A percentile compares a stretch with the other conserved stretches of the same genome.
Conservation (phyloP, 148 eudicot species). For the Chenopodium suecicum region DNA sequence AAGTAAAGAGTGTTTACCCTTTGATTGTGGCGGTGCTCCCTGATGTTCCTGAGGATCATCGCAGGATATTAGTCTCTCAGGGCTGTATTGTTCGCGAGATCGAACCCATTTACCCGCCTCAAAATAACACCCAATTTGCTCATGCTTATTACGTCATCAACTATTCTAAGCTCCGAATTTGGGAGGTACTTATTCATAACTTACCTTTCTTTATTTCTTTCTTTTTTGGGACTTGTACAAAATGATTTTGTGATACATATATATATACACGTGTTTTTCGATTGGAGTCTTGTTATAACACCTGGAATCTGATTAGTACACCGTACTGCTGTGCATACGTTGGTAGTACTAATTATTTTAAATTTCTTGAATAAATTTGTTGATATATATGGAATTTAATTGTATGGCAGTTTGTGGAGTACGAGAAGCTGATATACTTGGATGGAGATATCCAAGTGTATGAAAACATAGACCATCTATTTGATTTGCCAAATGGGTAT, state of each 20-base stretch:
- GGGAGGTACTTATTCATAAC: conserved; percentile 41
- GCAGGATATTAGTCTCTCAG: conserved; percentile 33
- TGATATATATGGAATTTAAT: background rate
- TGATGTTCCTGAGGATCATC: conserved; percentile 62
- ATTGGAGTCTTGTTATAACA: background rate
- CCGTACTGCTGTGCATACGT: too few relatives aligned
- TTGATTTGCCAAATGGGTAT: conserved; percentile 42
- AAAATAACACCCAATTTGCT: conserved; percentile 36
- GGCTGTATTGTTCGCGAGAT: conserved; percentile 55
- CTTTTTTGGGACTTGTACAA: background rate
- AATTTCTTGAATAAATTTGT: too few relatives aligned
- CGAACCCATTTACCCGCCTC: conserved; percentile 52
- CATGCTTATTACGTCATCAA: conserved; percentile 45
- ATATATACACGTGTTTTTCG: background rate
- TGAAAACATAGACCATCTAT: conserved; percentile 46
- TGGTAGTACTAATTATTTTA: too few relatives aligned
- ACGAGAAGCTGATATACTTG: conserved; percentile 40
- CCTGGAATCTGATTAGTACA: background rate
- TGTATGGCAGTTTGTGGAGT: conserved; percentile 42
- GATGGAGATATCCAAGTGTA: conserved; percentile 51
- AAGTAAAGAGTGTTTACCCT: conserved; percentile 45
- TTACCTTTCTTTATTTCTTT: background rate
- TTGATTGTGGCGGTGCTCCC: conserved; percentile 55
- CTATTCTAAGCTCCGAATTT: conserved; percentile 55
- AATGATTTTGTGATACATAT: background rate